These are phyloP conservation scores for Silene noctiflora DNA, from an alignment of 179 eudicot species.

Conservation along the genomic window DNA sequence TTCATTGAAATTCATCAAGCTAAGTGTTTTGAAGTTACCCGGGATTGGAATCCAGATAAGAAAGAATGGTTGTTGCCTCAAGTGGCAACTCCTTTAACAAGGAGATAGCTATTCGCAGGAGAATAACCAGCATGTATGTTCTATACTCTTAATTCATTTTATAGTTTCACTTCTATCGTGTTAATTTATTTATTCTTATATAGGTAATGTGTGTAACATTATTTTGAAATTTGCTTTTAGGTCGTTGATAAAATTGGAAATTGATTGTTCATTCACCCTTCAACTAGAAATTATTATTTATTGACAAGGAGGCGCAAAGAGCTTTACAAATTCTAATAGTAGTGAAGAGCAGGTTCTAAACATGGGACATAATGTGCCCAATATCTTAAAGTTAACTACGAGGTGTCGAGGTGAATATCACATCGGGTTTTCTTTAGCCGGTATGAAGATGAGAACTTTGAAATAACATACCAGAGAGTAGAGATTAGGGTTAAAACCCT, in stretches of 20 bases:
- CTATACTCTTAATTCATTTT: constrained; percentile 1
- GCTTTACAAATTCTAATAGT: not conserved
- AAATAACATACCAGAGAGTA: not conserved
- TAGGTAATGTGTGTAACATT: not conserved
- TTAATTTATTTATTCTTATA: not conserved
- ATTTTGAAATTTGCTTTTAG: not conserved
- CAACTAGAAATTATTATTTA: not conserved
- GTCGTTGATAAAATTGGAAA: no score
- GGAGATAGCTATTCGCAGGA: constrained; percentile 58
- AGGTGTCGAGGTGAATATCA: not conserved
- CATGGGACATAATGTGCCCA: not conserved
- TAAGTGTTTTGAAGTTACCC: not conserved
- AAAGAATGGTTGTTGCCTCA: constrained; percentile 51
- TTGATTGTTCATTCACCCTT: not conserved
- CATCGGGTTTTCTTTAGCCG: not conserved
- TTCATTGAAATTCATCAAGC: not conserved
- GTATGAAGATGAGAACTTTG: not conserved
- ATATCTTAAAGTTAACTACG: not conserved
- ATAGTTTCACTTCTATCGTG: no score
- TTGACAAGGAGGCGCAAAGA: not conserved
- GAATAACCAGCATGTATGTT: constrained; percentile 58
- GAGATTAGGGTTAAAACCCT: not conserved
- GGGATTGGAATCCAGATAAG: not conserved
- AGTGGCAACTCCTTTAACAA: constrained; percentile 44
- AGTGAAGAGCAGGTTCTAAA: not conserved